A percentile compares a stretch with the other conserved stretches of the same genome.
These are phyloP conservation scores for Fusarium citri DNA, from an alignment of 2,329 filamentous ascomycete species.

Conservation along the genomic window DNA sequence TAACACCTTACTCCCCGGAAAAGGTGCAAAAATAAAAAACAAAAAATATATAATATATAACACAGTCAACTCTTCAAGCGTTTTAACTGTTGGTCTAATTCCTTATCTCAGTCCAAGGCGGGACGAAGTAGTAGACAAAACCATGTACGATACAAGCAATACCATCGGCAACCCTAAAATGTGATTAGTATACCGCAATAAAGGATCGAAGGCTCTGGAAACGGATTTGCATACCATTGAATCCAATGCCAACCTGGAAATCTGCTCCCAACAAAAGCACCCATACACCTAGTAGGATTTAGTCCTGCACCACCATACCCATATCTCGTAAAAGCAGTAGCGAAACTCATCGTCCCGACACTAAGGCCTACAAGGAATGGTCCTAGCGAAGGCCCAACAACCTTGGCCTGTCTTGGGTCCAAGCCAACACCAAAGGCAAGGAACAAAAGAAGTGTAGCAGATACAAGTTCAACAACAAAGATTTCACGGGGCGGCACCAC, in stretches of 20 bases:
- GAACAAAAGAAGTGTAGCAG: slow-evolving; percentile 60
- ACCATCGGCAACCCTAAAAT: slow-evolving; percentile 22
- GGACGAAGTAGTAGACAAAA: slow-evolving; percentile 30
- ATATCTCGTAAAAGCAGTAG: slow-evolving; percentile 46
- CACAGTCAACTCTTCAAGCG: no score
- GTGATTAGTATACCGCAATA: background rate
- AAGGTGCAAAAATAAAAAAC: no score
- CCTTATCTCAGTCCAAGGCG: slow-evolving; percentile 28
- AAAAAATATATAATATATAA: no score
- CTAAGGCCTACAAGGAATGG: slow-evolving; percentile 62
- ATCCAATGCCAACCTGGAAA: slow-evolving; percentile 45
- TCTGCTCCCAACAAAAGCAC: slow-evolving; percentile 30
- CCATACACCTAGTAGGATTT: slow-evolving; percentile 43
- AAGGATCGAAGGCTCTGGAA: accelerated
- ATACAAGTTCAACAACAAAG: slow-evolving; percentile 62
- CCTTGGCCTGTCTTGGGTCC: slow-evolving; percentile 62
- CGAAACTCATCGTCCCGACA: slow-evolving; percentile 52
- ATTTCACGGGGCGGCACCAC: slow-evolving; percentile 47
- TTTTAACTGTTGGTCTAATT: background rate
- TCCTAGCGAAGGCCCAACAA: slow-evolving; percentile 61
- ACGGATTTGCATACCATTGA: slow-evolving; percentile 46
- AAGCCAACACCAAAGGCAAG: slow-evolving; percentile 65
- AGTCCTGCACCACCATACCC: slow-evolving; percentile 42
- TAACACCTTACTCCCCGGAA: no score
- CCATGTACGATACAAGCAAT: slow-evolving; percentile 34